These are phyloP conservation scores for Echinosophora koreensis DNA, from an alignment of 306 rosid genomes.

Conservation along the genomic window DNA sequence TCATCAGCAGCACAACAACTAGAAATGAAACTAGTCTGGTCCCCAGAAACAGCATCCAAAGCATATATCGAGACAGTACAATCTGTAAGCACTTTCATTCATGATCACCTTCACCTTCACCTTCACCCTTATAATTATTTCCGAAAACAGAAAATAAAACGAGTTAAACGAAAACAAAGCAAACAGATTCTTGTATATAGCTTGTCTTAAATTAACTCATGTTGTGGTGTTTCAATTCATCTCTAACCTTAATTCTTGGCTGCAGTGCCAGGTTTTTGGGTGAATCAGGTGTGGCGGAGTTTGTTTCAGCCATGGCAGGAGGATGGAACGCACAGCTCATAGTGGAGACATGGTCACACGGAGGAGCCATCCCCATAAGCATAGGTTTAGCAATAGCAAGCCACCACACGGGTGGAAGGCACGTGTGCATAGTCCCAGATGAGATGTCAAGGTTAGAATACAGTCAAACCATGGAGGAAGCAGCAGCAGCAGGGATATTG, in stretches of 20 bases:
- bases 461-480: slow-evolving; percentile 47
- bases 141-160: no score
- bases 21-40: slow-evolving; percentile 87
- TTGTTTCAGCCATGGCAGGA: slow-evolving; percentile 91
- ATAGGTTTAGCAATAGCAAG: slow-evolving; percentile 76
- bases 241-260: background rate
- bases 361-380: slow-evolving; percentile 74
- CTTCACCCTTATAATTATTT: background rate
- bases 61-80: slow-evolving; percentile 92
- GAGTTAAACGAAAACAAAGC: no score
- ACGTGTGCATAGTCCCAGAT: slow-evolving; percentile 85
- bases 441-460: slow-evolving; percentile 68
- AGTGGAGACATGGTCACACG: slow-evolving; percentile 84
- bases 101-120: background rate
- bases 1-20: background rate
- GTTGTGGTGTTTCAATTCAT: background rate
- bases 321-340: slow-evolving; percentile 90
- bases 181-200: no score
- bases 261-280: slow-evolving; percentile 60
- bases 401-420: slow-evolving; percentile 71
- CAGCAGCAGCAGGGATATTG: slow-evolving; percentile 35
- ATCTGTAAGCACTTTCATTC: slow-evolving; percentile 61
- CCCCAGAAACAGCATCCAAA: slow-evolving; percentile 85
- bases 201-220: background rate
- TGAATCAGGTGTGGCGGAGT: slow-evolving; percentile 85